Evolutionary conservation across 805 yeast genomes (phyloP).

Genomic region (Candida incommunis): DNA sequence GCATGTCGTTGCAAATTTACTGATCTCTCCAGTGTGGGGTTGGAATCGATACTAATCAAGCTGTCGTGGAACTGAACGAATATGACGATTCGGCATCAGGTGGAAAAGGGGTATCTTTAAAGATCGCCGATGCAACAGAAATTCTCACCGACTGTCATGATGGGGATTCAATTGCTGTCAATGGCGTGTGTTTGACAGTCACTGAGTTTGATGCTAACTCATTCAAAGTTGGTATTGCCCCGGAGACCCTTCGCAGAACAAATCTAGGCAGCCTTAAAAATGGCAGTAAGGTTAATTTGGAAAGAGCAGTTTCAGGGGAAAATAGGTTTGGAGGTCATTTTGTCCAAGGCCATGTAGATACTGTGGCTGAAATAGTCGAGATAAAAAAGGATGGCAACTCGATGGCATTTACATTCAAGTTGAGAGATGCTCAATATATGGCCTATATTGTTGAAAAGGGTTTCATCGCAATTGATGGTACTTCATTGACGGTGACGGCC

Average conservation of each 20-base stretch:
- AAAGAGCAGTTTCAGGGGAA: constrained; percentile 76
- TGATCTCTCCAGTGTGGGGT: constrained; percentile 5
- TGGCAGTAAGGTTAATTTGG: constrained; percentile 67
- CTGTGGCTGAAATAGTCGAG: constrained; percentile 52
- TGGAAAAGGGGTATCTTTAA: constrained; percentile 62
- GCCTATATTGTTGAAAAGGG: constrained; percentile 90
- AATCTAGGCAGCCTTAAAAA: constrained; percentile 46
- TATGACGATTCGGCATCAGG: constrained; percentile 40
- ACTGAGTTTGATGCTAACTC: constrained; percentile 49
- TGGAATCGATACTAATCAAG: constrained; percentile 17
- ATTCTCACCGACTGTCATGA: constrained; percentile 71
- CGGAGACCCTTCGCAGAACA: constrained; percentile 78
- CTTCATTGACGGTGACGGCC: constrained; percentile 73
- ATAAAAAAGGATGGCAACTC: constrained; percentile 56
- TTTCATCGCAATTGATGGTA: constrained; percentile 84
- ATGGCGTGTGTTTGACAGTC: constrained; percentile 86
- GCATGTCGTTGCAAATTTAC: constrained; percentile 14
- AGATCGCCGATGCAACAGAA: constrained; percentile 43
- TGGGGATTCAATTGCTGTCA: constrained; percentile 87
- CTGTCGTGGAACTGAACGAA: constrained; percentile 31
- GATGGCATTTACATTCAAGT: constrained; percentile 55
- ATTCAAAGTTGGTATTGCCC: constrained; percentile 86
- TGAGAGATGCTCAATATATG: constrained; percentile 43
- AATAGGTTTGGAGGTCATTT: constrained; percentile 92
- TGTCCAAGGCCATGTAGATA: constrained; percentile 96